A percentile compares a stretch with the other conserved stretches of the same genome.
These are phyloP conservation scores for Populus hybrid DNA, from an alignment of 441 rosid genomes.

Conservation along the genomic window DNA sequence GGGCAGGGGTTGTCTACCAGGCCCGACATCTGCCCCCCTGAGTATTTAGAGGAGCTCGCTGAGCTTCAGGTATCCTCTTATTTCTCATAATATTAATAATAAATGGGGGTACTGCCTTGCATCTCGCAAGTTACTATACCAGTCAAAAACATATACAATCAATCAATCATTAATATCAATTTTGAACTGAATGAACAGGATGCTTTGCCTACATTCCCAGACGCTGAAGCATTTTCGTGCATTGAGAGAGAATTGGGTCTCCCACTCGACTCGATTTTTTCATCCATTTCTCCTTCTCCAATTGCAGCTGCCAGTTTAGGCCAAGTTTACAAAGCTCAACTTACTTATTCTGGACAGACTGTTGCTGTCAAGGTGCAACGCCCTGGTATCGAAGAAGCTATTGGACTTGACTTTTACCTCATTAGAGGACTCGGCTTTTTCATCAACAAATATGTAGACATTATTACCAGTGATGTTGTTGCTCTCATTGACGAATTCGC, in stretches of 20 bases:
- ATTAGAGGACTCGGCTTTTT: constrained; percentile 70
- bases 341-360: constrained; percentile 26
- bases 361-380: constrained; percentile 1
- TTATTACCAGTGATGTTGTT: constrained; percentile 71
- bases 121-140: not conserved
- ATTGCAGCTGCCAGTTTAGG: constrained; percentile 98
- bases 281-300: constrained; percentile 74
- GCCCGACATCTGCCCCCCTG: constrained; percentile 93
- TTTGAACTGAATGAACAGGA: constrained; percentile 45
- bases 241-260: constrained; percentile 81
- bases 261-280: constrained; percentile 68
- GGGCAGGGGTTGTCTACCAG: constrained; percentile 96
- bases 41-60: constrained; percentile 86
- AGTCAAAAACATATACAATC: not conserved
- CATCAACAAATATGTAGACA: constrained; percentile 66
- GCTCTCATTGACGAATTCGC: constrained; percentile 89
- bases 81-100: not conserved
- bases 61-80: constrained; percentile 71
- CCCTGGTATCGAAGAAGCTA: constrained; percentile 2
- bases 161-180: not conserved
- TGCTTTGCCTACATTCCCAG: constrained; percentile 91
- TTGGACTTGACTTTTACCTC: constrained; percentile 23
- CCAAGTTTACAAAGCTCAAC: constrained; percentile 92
- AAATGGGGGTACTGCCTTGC: constrained; percentile 53
- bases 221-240: constrained; percentile 85